Percentiles rank a stretch among this genome's conserved stretches.
Evolutionary conservation across 2,329 filamentous ascomycete genomes (phyloP).

Genomic region (Phyllosticta citrichinensis): DNA sequence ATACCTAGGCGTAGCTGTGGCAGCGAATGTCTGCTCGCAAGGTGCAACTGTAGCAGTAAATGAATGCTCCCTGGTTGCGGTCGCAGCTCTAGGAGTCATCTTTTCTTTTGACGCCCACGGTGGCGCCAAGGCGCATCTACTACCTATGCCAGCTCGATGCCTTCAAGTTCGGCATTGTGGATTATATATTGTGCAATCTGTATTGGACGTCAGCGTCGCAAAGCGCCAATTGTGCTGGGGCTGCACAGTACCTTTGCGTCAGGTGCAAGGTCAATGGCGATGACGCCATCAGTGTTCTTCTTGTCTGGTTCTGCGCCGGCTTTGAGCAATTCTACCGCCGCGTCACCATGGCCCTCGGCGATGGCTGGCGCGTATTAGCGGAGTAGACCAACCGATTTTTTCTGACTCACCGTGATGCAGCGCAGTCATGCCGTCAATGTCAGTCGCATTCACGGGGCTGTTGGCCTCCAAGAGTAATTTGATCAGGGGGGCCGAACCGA

Average conservation of each 20-base stretch:
- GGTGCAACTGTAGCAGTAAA: neutral
- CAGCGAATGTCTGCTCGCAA: too few species aligned
- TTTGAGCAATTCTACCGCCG: slow-evolving; percentile 72
- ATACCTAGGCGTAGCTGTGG: too few species aligned
- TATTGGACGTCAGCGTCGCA: neutral
- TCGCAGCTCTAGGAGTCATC: too few species aligned
- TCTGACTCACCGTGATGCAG: slow-evolving; percentile 57
- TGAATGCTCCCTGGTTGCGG: too few species aligned
- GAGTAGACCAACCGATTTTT: too few species aligned
- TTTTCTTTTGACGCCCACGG: too few species aligned
- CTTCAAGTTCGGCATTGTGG: slow-evolving; percentile 71
- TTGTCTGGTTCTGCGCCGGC: slow-evolving; percentile 75
- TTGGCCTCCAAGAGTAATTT: slow-evolving; percentile 64
- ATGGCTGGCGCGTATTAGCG: slow-evolving; percentile 38
- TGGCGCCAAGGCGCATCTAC: neutral
- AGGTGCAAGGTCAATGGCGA: slow-evolving; percentile 74
- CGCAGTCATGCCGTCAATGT: slow-evolving; percentile 74
- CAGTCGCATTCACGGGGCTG: slow-evolving; percentile 75
- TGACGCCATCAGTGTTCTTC: slow-evolving; percentile 57
- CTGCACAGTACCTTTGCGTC: slow-evolving; percentile 59
- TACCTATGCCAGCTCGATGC: slow-evolving; percentile 50
- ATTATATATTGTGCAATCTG: slow-evolving; percentile 53
- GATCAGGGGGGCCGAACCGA: slow-evolving; percentile 81
- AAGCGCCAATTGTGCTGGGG: neutral
- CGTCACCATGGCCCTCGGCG: slow-evolving; percentile 67